Evolutionary conservation across 1,139 yeast species (phyloP).

Genomic region (Yamadazyma spencermartinsiae): DNA sequence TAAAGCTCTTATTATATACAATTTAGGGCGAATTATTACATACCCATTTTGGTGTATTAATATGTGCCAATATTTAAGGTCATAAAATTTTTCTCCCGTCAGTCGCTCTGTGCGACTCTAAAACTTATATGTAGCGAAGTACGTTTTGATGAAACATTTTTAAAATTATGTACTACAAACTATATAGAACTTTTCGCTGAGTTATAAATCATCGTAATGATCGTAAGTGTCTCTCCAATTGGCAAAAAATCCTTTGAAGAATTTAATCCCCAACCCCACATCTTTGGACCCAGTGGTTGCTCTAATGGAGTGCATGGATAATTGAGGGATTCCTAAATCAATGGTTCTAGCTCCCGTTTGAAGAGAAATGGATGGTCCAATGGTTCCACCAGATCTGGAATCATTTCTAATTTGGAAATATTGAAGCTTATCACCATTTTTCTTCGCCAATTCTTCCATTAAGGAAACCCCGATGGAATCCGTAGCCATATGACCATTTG

Average conservation of each 20-base stretch:
- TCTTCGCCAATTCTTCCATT: constrained; percentile 31
- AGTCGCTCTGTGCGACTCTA: too few relatives aligned
- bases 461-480: constrained; percentile 40
- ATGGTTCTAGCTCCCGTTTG: constrained; percentile 46
- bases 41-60: too few relatives aligned
- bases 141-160: too few relatives aligned
- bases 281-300: constrained; percentile 45
- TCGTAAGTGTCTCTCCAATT: constrained; percentile 36
- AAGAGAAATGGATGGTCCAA: constrained; percentile 41
- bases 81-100: too few relatives aligned
- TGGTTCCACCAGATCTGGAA: constrained; percentile 46
- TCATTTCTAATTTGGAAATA: constrained; percentile 47
- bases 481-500: constrained; percentile 46
- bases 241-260: constrained; percentile 38
- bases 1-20: neutral
- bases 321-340: constrained; percentile 48
- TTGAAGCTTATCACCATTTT: constrained; percentile 33
- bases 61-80: too few relatives aligned
- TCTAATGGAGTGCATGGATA: constrained; percentile 49
- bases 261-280: constrained; percentile 41
- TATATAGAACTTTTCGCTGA: too few relatives aligned
- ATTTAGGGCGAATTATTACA: too few relatives aligned
- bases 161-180: too few relatives aligned
- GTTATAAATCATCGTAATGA: constrained; percentile 22
- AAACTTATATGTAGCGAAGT: too few relatives aligned